Conservation (phyloP, 2,329 filamentous ascomycete genomes). For the Colletotrichum siamense region DNA sequence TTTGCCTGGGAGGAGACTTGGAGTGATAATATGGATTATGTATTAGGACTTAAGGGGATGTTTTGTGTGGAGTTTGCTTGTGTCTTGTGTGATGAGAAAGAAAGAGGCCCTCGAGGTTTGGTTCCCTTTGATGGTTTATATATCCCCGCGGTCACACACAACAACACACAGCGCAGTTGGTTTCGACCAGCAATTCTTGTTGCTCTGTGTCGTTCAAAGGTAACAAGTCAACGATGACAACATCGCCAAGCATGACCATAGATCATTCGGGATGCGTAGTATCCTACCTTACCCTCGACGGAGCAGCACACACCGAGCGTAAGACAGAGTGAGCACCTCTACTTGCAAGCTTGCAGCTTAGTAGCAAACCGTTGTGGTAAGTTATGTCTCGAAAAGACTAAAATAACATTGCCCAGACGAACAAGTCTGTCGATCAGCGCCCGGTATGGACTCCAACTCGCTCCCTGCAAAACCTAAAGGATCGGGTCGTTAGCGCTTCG, state of each 20-base stretch:
- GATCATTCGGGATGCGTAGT: neutral
- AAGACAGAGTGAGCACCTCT: neutral
- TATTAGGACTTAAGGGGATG: neutral
- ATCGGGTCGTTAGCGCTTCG: neutral
- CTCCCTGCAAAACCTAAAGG: neutral
- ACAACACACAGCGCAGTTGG: neutral
- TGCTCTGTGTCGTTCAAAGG: neutral
- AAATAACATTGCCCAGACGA: neutral
- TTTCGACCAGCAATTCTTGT: neutral
- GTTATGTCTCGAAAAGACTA: neutral
- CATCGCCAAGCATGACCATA: neutral
- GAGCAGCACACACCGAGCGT: neutral
- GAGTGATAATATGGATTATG: neutral
- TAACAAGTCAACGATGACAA: neutral
- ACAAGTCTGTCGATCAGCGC: neutral
- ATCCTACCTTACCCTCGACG: neutral
- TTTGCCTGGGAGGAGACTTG: neutral
- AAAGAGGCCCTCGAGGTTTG: neutral
- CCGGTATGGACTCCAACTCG: neutral
- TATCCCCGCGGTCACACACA: neutral
- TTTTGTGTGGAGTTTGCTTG: neutral
- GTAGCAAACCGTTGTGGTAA: neutral
- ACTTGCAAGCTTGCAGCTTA: neutral
- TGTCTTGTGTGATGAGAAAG: neutral
- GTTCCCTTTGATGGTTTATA: neutral